phyloP scores from a whole-genome alignment of 2,329 filamentous ascomycete genomes.

The Botrytis pseudocinerea region DNA sequence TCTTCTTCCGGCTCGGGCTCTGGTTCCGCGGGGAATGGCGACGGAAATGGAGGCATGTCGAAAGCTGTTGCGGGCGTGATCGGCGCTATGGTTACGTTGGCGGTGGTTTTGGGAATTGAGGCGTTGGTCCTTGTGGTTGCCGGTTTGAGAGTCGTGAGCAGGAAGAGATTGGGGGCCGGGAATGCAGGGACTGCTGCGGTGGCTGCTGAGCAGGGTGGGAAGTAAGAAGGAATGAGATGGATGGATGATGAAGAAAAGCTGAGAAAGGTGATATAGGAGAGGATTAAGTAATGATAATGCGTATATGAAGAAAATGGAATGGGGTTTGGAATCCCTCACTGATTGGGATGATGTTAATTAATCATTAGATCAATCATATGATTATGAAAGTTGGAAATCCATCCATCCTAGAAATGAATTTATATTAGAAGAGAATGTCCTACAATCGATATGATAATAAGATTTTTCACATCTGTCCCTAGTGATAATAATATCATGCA shows the following conservation, averaged over 20 bases:
- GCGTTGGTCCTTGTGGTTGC: slow-evolving; percentile 54
- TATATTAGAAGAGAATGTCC: background rate
- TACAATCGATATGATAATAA: background rate
- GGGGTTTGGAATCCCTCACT: background rate
- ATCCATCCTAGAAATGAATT: background rate
- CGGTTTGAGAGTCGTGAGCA: slow-evolving; percentile 59
- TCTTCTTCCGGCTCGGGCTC: slow-evolving; percentile 34
- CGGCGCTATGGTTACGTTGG: slow-evolving; percentile 67
- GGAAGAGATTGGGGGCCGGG: slow-evolving; percentile 45
- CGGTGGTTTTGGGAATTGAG: slow-evolving; percentile 59
- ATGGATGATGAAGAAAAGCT: background rate
- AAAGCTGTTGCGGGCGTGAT: slow-evolving; percentile 79
- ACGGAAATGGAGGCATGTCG: slow-evolving; percentile 50
- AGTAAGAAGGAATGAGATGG: background rate
- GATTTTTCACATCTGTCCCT: background rate
- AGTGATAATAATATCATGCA: background rate
- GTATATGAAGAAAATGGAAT: background rate
- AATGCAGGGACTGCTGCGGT: background rate
- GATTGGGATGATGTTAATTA: background rate
- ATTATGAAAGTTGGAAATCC: background rate
- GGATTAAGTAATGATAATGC: background rate
- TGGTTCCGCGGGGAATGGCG: slow-evolving; percentile 15
- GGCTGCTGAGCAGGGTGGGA: background rate
- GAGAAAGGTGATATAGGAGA: too few relatives aligned
- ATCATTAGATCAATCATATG: too few relatives aligned